Conservation (phyloP, 306 rosid species). For the Abrus precatorius region DNA sequence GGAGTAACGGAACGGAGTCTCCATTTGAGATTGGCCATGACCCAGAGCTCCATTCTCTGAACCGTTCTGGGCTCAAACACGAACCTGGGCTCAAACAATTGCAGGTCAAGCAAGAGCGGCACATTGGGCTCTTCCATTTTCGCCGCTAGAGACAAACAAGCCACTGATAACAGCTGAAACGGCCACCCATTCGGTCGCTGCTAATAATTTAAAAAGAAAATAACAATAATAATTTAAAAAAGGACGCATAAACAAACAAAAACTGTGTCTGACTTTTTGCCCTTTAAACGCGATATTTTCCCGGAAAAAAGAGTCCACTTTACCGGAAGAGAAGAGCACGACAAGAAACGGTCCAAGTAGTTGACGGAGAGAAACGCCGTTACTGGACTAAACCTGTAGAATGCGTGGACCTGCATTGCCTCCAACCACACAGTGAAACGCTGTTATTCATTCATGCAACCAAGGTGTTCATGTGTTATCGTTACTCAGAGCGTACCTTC, state of each 20-base stretch:
- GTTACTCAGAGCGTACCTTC: conserved; percentile 45
- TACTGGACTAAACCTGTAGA: conserved; percentile 60
- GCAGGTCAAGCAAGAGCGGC: conserved; percentile 70
- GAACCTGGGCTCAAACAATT: conserved; percentile 60
- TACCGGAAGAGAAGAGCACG: conserved; percentile 66
- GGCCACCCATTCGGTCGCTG: conserved; percentile 64
- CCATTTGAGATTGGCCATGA: conserved; percentile 72
- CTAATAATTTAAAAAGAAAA: background rate
- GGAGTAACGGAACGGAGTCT: conserved; percentile 79
- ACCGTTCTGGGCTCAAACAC: conserved; percentile 69
- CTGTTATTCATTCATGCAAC: background rate
- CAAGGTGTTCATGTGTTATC: background rate
- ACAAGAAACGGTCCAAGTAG: conserved; percentile 82
- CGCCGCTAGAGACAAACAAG: conserved; percentile 83
- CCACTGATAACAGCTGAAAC: conserved; percentile 78
- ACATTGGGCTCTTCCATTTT: conserved; percentile 76
- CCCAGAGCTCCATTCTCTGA: conserved; percentile 76
- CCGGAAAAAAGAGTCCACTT: background rate
- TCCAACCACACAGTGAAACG: background rate
- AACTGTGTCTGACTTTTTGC: background rate
- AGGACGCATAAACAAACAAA: background rate
- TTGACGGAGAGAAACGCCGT: conserved; percentile 82
- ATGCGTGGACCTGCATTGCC: conserved; percentile 66
- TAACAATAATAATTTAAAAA: background rate
- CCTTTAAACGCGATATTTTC: background rate